Conservation (phyloP, 1,139 yeast species). For the Geotrichum restrictum region DNA sequence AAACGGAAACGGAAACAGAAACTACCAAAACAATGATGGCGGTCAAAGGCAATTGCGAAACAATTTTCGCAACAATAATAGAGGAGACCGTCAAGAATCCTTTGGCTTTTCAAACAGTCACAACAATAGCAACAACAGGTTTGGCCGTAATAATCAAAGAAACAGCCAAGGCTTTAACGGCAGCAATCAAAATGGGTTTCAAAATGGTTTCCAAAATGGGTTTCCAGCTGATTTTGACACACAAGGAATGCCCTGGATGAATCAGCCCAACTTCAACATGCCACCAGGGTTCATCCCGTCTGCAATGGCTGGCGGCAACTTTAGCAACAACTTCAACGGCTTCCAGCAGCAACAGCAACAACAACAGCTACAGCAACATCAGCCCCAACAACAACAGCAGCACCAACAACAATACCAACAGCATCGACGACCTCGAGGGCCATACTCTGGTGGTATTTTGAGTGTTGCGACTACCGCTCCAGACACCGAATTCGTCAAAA, state of each 20-base stretch:
- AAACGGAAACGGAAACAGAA: no score
- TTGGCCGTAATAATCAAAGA: slow-evolving; percentile 8
- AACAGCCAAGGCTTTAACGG: neutral
- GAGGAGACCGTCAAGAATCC: neutral
- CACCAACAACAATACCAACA: slow-evolving; percentile 19
- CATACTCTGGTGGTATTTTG: slow-evolving; percentile 22
- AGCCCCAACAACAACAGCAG: slow-evolving; percentile 3
- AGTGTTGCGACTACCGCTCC: slow-evolving; percentile 26
- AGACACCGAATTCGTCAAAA: slow-evolving; percentile 27
- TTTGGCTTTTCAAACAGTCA: slow-evolving; percentile 6
- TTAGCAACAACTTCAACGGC: neutral
- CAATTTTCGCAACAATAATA: slow-evolving; percentile 23
- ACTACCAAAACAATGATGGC: neutral
- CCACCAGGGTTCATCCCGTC: slow-evolving; percentile 1
- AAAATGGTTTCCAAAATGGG: no score
- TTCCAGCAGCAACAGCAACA: neutral
- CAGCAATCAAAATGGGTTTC: neutral
- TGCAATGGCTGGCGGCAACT: slow-evolving; percentile 10
- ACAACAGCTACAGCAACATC: neutral
- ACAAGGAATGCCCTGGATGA: neutral
- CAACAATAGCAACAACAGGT: slow-evolving; percentile 6
- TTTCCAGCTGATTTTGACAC: no score
- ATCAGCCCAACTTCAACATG: neutral
- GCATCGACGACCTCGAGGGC: slow-evolving; percentile 16
- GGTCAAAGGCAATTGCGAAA: slow-evolving; percentile 26